Evolutionary conservation across 371 early-diverging fungal species (phyloP).

Genomic region (Rhizopus sp.): DNA sequence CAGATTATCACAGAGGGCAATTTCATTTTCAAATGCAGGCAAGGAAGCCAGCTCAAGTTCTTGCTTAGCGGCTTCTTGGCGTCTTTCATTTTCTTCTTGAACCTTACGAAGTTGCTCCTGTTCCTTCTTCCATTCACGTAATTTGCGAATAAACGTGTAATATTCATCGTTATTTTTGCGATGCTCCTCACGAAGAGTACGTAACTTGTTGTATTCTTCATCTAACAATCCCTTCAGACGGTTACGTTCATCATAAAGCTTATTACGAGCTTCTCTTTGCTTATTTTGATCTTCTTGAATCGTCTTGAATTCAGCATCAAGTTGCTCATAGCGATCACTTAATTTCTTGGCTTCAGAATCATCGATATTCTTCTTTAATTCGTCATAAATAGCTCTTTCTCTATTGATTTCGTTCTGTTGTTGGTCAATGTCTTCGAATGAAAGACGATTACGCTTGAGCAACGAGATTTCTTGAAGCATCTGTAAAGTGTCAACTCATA

Average conservation of each 20-base stretch:
- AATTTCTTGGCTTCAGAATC: constrained; percentile 65
- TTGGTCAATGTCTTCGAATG: constrained; percentile 67
- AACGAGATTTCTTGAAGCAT: constrained; percentile 79
- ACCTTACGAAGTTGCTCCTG: constrained; percentile 66
- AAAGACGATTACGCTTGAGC: constrained; percentile 79
- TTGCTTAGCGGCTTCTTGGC: constrained; percentile 63
- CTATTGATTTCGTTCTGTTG: constrained; percentile 74
- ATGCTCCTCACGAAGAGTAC: constrained; percentile 70
- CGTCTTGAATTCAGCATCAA: constrained; percentile 69
- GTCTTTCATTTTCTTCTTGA: constrained; percentile 68
- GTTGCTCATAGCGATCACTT: constrained; percentile 65
- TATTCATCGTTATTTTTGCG: constrained; percentile 78
- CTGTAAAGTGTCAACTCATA: constrained; percentile 12
- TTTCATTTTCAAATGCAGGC: constrained; percentile 89
- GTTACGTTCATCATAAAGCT: constrained; percentile 77
- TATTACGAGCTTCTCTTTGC: constrained; percentile 64
- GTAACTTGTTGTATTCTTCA: constrained; percentile 67
- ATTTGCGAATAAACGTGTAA: constrained; percentile 74
- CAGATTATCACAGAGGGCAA: constrained; percentile 77
- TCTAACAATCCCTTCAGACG: constrained; percentile 74
- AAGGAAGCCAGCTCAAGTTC: constrained; percentile 86
- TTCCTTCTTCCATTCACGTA: constrained; percentile 67
- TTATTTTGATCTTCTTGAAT: constrained; percentile 64
- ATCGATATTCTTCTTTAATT: constrained; percentile 68
- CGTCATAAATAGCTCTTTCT: constrained; percentile 69